Evolutionary conservation across 2,329 filamentous ascomycete genomes (phyloP).

Genomic region (Ustilaginoidea virens): DNA sequence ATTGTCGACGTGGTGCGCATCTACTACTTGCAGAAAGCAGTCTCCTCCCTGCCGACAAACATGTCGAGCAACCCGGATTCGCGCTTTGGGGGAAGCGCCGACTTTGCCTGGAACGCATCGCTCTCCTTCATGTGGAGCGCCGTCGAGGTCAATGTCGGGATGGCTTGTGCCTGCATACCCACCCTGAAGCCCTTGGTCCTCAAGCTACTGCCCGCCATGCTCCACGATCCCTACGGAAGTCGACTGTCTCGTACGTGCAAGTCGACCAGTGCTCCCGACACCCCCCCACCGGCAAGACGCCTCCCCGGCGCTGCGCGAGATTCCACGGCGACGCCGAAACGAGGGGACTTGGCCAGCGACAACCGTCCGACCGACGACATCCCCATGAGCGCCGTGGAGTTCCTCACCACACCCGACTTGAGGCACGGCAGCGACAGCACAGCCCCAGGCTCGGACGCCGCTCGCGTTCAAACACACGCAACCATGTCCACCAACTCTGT

Average conservation of each 20-base stretch:
- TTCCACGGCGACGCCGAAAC: slow-evolving; percentile 1
- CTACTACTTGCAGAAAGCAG: slow-evolving; percentile 71
- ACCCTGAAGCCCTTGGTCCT: slow-evolving; percentile 76
- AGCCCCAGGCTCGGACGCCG: slow-evolving; percentile 1
- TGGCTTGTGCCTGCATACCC: slow-evolving; percentile 85
- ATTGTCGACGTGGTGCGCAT: slow-evolving; percentile 81
- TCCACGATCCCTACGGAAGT: slow-evolving; percentile 35
- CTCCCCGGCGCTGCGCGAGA: background rate
- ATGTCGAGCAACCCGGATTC: slow-evolving; percentile 21
- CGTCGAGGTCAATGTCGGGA: slow-evolving; percentile 80
- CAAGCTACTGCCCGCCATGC: slow-evolving; percentile 39
- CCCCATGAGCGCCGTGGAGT: slow-evolving; percentile 25
- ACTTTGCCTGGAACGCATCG: slow-evolving; percentile 61
- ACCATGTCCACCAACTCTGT: slow-evolving; percentile 20
- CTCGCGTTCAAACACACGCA: slow-evolving; percentile 12
- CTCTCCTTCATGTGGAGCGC: slow-evolving; percentile 87
- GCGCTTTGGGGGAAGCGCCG: slow-evolving; percentile 33
- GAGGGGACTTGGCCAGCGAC: background rate
- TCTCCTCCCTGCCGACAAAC: slow-evolving; percentile 24
- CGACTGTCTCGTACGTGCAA: slow-evolving; percentile 12
- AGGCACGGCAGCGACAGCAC: slow-evolving; percentile 6
- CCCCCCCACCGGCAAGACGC: slow-evolving; percentile 11
- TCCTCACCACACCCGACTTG: slow-evolving; percentile 28
- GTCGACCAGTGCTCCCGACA: slow-evolving; percentile 15
- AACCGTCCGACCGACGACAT: slow-evolving; percentile 10